phyloP scores from a whole-genome alignment of 2,329 filamentous ascomycete species.

The Parastagonospora avenae region DNA sequence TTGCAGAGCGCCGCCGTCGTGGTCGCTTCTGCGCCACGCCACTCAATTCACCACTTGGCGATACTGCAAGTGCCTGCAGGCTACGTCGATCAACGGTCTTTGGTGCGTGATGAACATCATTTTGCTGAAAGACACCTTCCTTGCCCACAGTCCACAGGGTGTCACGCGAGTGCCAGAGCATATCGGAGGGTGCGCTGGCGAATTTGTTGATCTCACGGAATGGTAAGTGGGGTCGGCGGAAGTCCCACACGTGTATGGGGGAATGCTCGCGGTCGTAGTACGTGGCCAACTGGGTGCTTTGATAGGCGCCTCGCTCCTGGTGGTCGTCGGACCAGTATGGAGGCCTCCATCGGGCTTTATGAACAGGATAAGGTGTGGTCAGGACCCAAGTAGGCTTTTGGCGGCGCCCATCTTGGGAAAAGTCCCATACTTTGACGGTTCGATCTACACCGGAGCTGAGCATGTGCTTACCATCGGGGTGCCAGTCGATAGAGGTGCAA shows the following conservation, averaged over 20 bases:
- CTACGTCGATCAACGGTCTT: constrained; percentile 64
- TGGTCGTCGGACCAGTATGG: constrained; percentile 61
- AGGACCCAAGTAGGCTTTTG: constrained; percentile 65
- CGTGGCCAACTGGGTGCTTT: constrained; percentile 67
- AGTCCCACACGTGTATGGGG: constrained; percentile 67
- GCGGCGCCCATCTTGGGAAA: constrained; percentile 60
- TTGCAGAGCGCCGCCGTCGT: constrained; percentile 48
- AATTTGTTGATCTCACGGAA: constrained; percentile 65
- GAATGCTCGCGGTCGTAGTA: constrained; percentile 67
- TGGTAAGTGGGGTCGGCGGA: constrained; percentile 65
- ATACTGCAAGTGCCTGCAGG: constrained; percentile 62
- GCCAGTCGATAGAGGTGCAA: constrained; percentile 69
- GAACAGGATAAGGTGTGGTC: constrained; percentile 65
- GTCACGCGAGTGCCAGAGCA: constrained; percentile 69
- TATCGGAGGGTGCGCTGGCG: constrained; percentile 60
- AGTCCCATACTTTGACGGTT: constrained; percentile 68
- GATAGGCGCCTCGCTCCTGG: constrained; percentile 58
- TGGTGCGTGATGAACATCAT: constrained; percentile 64
- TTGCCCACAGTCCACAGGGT: constrained; percentile 68
- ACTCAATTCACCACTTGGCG: constrained; percentile 62
- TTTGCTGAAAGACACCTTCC: constrained; percentile 66
- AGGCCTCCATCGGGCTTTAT: constrained; percentile 67
- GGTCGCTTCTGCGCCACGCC: constrained; percentile 60
- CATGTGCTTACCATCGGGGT: constrained; percentile 69
- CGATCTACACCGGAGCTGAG: constrained; percentile 67